A percentile compares a stretch with the other conserved stretches of the same genome.
phyloP scores from a whole-genome alignment of 257 asterid species.

The Eustoma russellianum region DNA sequence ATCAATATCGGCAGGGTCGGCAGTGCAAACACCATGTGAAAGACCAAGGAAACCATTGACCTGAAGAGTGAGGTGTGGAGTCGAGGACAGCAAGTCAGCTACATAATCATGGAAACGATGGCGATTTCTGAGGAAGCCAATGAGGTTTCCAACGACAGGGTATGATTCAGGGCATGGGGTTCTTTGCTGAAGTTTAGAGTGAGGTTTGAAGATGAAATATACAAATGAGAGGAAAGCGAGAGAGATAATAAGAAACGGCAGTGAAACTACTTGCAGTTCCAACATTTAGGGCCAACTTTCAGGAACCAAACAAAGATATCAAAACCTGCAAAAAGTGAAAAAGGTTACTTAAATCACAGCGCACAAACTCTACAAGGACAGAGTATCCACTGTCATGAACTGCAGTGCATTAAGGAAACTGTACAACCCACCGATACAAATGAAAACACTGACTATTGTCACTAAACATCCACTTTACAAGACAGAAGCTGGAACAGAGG shows the following conservation, averaged over 20 bases:
- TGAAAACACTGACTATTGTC: too few species aligned
- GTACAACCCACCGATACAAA: too few species aligned
- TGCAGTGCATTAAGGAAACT: too few species aligned
- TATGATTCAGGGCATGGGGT: slow-evolving; percentile 29
- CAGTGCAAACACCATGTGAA: slow-evolving; percentile 30
- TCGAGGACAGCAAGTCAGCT: slow-evolving; percentile 19
- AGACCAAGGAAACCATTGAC: slow-evolving; percentile 28
- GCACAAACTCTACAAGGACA: too few species aligned
- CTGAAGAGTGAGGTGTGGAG: slow-evolving; percentile 32
- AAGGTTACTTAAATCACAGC: too few species aligned
- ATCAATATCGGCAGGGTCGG: slow-evolving; percentile 24
- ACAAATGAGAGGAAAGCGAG: slow-evolving; percentile 7
- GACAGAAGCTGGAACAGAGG: too few species aligned
- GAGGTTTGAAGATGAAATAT: slow-evolving; percentile 2
- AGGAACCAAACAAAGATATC: not conserved
- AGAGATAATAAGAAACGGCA: slow-evolving; percentile 3
- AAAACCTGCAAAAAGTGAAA: not conserved
- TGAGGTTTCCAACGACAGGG: slow-evolving; percentile 26
- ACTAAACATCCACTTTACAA: too few species aligned
- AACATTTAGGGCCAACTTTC: not conserved
- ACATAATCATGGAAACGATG: slow-evolving; percentile 41
- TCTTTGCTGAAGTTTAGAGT: not conserved
- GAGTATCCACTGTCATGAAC: too few species aligned
- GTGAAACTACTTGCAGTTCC: slow-evolving; percentile 2
- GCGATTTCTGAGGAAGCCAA: slow-evolving; percentile 25